phyloP scores from a whole-genome alignment of 306 rosid genomes.

The Cucurbita argyrosperma region DNA sequence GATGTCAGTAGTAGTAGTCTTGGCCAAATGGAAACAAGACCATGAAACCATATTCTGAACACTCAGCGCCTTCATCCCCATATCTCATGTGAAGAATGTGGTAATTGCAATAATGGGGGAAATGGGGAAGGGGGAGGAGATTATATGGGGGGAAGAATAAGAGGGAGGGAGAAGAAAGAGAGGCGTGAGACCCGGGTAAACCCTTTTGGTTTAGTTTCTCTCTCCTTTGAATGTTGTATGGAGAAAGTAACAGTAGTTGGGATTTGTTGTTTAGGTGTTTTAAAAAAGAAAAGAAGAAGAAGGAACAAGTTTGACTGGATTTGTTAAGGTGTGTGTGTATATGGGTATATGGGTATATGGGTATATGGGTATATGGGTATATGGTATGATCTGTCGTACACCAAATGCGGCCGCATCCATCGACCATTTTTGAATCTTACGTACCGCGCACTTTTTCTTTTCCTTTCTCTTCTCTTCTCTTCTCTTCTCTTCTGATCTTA shows the following conservation, averaged over 20 bases:
- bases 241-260: constrained; percentile 1
- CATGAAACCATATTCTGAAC: neutral
- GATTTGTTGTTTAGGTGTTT: constrained; percentile 3
- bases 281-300: neutral
- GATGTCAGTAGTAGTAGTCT: neutral
- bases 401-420: constrained; percentile 1
- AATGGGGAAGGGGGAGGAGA: neutral
- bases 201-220: neutral
- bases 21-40: constrained; percentile 14
- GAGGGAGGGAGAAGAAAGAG: neutral
- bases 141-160: neutral
- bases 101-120: neutral
- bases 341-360: no score
- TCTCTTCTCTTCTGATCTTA: neutral
- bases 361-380: no score
- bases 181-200: constrained; percentile 21
- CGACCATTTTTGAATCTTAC: neutral
- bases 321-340: no score
- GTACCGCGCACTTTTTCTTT: neutral
- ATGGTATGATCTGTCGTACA: neutral
- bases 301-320: constrained; percentile 2
- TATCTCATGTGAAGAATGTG: neutral
- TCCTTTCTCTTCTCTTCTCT: no score
- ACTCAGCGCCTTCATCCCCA: neutral
- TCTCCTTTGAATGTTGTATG: neutral